phyloP scores from a whole-genome alignment of 306 rosid species.

The Benincasa hispida region DNA sequence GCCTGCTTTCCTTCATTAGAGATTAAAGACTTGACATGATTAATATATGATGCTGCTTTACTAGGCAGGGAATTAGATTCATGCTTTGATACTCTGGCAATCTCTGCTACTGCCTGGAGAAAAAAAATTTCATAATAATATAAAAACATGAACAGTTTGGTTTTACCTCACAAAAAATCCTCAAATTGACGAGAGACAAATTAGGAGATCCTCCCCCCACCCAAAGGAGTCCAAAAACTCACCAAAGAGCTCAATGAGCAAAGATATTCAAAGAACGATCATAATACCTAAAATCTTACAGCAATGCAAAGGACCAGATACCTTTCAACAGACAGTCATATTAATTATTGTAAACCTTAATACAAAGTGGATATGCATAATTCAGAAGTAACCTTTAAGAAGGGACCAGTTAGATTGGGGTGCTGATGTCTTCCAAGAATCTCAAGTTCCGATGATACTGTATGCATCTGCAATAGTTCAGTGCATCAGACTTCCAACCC shows the following conservation, averaged over 20 bases:
- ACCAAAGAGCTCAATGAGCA: neutral
- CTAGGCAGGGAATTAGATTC: conserved; percentile 56
- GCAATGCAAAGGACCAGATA: neutral
- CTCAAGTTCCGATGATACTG: conserved; percentile 80
- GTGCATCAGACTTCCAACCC: conserved; percentile 11
- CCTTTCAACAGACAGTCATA: neutral
- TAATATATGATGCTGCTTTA: conserved; percentile 50
- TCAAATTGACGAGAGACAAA: neutral
- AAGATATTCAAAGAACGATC: neutral
- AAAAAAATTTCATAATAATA: conserved; percentile 9
- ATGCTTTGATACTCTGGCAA: conserved; percentile 57
- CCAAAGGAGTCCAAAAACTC: neutral
- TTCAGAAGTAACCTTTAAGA: conserved; percentile 48
- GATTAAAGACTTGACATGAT: conserved; percentile 39
- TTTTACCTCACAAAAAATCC: neutral
- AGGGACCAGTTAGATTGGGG: conserved; percentile 71
- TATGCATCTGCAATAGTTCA: conserved; percentile 56
- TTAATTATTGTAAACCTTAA: neutral
- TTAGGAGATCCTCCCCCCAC: neutral
- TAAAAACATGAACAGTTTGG: neutral
- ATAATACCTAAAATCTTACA: neutral
- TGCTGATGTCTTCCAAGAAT: conserved; percentile 90
- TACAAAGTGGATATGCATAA: neutral
- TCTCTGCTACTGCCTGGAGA: conserved; percentile 73
- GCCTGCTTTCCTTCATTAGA: conserved; percentile 24